Base-by-base conservation (phyloP, 331 rosid species). In the Erythrophleum ivorense region DNA sequence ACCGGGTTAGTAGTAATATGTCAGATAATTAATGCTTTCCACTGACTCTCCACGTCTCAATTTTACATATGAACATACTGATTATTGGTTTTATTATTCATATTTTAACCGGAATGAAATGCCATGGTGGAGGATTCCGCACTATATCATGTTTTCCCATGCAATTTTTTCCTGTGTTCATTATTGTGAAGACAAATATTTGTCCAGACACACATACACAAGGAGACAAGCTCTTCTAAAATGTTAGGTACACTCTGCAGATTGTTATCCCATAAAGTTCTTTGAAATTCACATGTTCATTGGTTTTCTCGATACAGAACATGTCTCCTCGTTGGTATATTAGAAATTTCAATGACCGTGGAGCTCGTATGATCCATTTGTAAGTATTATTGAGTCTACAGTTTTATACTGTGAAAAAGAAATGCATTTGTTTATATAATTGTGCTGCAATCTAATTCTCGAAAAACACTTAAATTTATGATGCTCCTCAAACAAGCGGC, bases 311-410 rank as follows among this genome's bases (percentile, higher is more conserved):
- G 52, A 43, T 89, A 76, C 89, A 93, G 97, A 90, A 80, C 83
- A 88, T 89, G 91, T 91, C 90, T 16, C 97, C 97, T 71, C 94
- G 97, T 57, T 93, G 97, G 97, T 93, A 91, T 86, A 84, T 93
- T 70, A 86, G 90, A 84, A 93, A 93, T 83, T 93, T 87, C 66
- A 89, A 86, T 57, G 92, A 88, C 62, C 46, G 16, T 41, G 86
- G 84, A 85, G 92, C 88, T 81, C 74, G 53, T 34, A 91, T 93
- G 97, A 84, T 90, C 67, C 97, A 93, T 86, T 85, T 93, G 97
- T 93, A 86, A 86, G 97, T 90, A 76, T 45, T 76, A 43, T 40
- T 66, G 78, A 84, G 19, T 82, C 57, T 81, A 49, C 77, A 43
- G 29, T 83, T 77, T 24, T 59, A 49, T 75, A 40, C 24, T 62